phyloP scores from a whole-genome alignment of 208 protist genomes.

The Trypanosoma scelopori region DNA sequence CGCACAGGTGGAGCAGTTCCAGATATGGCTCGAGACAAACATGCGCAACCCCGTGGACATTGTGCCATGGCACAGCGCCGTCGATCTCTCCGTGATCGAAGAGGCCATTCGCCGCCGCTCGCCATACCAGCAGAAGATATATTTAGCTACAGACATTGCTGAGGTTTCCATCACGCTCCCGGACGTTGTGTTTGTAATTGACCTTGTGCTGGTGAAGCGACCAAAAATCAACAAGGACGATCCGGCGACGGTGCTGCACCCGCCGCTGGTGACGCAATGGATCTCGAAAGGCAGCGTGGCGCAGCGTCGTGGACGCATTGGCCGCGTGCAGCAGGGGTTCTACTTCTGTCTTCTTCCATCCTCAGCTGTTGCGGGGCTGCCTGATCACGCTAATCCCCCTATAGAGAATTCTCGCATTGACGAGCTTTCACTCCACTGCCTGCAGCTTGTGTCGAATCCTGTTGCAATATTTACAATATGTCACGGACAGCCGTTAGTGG shows the following conservation, averaged over 20 bases:
- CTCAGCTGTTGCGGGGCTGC: slow-evolving; percentile 15
- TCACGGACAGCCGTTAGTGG: slow-evolving; percentile 31
- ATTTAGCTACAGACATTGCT: slow-evolving; percentile 97
- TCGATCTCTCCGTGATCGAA: slow-evolving; percentile 92
- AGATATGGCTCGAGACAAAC: slow-evolving; percentile 52
- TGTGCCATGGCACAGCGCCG: slow-evolving; percentile 73
- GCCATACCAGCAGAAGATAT: slow-evolving; percentile 84
- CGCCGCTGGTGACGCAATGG: slow-evolving; percentile 42
- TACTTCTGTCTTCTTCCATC: slow-evolving; percentile 42
- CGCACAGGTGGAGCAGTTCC: slow-evolving; percentile 80
- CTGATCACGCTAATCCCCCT: slow-evolving; percentile 29
- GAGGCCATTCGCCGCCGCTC: slow-evolving; percentile 54
- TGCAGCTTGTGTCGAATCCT: slow-evolving; percentile 36
- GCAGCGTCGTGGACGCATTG: slow-evolving; percentile 41
- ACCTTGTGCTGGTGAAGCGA: slow-evolving; percentile 92
- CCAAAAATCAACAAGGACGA: slow-evolving; percentile 38
- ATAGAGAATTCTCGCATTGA: slow-evolving; percentile 45
- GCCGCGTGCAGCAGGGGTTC: slow-evolving; percentile 44
- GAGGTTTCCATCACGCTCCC: slow-evolving; percentile 97
- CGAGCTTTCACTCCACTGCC: slow-evolving; percentile 40
- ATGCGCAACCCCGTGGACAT: slow-evolving; percentile 89
- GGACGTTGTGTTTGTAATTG: slow-evolving; percentile 95
- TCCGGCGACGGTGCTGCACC: slow-evolving; percentile 40
- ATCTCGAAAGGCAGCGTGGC: slow-evolving; percentile 33
- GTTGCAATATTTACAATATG: slow-evolving; percentile 43